Evolutionary conservation across 2,329 filamentous ascomycete species (phyloP), one percentile per base, ranked within the genome.

Genomic region (Talaromyces atroroseus): DNA sequence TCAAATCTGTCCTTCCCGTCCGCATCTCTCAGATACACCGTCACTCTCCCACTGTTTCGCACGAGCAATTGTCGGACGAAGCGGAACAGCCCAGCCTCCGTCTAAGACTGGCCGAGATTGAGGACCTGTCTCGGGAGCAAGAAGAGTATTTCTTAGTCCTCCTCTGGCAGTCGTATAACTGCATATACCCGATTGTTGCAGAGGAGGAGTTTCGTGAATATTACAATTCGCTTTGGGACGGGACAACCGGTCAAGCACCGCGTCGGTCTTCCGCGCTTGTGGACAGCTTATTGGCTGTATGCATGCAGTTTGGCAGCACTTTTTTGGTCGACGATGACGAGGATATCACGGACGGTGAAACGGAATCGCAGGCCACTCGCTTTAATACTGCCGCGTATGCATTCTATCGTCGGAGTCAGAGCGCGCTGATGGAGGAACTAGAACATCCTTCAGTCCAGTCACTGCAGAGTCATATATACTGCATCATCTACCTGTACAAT

Each of bases 221-320:
- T 52, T 77, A 78, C 57, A 63, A 69, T 8, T 74, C 72, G 1
- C 64, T 79, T 12, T 77, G 74, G 71, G 61, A 40, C 3, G 52
- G 59, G 5, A 57, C 61, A 1, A 57, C 56, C 29, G 60, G 58
- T 24, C 40, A 48, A 24, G 16, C 32, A 3, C 46, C 54, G 4
- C 70, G 79, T 5, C 72, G 71, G 50, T 68, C 72, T 2, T 82
- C 79, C 6, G 68, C 79, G 2, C 67, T 82, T 0, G 76, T 79
- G 1, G 80, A 82, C 58, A 79, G 80, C 21, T 64, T 81, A 26
- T 62, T 82, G 23, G 79, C 79, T 0, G 57, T 81, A 16, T 78
- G 76, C 58, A 76, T 82, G 68, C 79, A 81, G 63, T 74, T 76
- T 48, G 73, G 73, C 21, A 65, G 71, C 20, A 60, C 66, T 5